Conservation (phyloP, 345 rosid species). For the Conringia planisiliqua region DNA sequence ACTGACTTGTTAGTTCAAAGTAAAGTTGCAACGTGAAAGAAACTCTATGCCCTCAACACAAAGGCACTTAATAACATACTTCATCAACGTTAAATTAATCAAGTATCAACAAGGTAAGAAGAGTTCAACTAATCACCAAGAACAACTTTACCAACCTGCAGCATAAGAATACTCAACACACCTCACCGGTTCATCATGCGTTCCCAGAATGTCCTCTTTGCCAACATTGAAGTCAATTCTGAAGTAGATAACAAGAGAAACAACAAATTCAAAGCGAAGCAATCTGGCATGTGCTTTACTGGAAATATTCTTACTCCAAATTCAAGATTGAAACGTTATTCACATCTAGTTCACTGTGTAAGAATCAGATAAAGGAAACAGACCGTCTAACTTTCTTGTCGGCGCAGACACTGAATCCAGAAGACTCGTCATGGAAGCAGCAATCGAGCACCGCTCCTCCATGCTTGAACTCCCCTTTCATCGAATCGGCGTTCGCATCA, state of each 20-base stretch:
- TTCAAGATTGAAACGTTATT: not conserved
- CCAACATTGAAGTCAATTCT: constrained; percentile 80
- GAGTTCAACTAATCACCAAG: not conserved
- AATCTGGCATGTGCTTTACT: not conserved
- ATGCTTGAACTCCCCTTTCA: constrained; percentile 90
- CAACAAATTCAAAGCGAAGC: not conserved
- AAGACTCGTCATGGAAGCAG: constrained; percentile 96
- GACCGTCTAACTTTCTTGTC: constrained; percentile 77
- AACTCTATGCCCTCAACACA: not conserved
- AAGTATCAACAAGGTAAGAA: not conserved
- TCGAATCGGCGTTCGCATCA: constrained; percentile 66
- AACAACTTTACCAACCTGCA: constrained; percentile 55
- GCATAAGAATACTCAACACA: constrained; percentile 95
- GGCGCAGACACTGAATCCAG: constrained; percentile 83
- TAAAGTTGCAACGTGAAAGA: not conserved
- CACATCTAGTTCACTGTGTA: not conserved
- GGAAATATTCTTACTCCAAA: not conserved
- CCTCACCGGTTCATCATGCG: constrained; percentile 83
- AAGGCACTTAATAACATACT: not conserved
- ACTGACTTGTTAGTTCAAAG: not conserved
- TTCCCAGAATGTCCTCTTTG: constrained; percentile 85
- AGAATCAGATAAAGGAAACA: not conserved
- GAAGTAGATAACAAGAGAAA: constrained; percentile 29
- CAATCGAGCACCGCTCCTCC: constrained; percentile 94
- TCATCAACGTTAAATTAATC: not conserved